Evolutionary conservation across 1,284 basidiomycete species (phyloP).

Genomic region (Cutaneotrichosporon cyanovorans): DNA sequence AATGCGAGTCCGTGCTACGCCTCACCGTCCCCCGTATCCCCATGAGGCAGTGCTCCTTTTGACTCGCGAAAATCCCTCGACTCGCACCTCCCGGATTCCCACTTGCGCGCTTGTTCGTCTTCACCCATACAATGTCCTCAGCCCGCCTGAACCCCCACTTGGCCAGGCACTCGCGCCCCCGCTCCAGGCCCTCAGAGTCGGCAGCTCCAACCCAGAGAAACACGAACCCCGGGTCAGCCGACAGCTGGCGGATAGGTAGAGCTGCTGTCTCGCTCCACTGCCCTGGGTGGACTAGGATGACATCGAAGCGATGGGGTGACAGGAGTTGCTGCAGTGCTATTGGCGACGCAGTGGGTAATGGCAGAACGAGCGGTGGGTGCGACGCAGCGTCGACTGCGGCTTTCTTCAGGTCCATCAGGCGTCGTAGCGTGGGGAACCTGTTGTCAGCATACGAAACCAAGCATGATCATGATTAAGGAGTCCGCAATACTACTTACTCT

Average conservation of each 20-base stretch:
- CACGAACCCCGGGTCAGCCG: slow-evolving; percentile 85
- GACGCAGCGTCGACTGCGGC: slow-evolving; percentile 25
- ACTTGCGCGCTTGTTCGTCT: slow-evolving; percentile 60
- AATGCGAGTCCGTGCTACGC: slow-evolving; percentile 84
- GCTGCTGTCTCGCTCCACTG: slow-evolving; percentile 64
- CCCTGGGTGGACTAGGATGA: slow-evolving; percentile 85
- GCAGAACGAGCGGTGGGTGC: slow-evolving; percentile 38
- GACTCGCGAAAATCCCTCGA: slow-evolving; percentile 61
- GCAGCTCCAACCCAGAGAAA: slow-evolving; percentile 96
- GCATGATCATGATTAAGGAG: not conserved
- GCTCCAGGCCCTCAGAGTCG: slow-evolving; percentile 80
- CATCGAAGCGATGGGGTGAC: slow-evolving; percentile 62
- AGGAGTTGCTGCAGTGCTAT: slow-evolving; percentile 9
- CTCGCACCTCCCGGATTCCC: slow-evolving; percentile 2
- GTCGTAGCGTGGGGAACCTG: slow-evolving; percentile 85
- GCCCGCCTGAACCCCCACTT: slow-evolving; percentile 94
- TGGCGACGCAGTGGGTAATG: slow-evolving; percentile 13
- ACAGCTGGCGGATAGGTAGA: slow-evolving; percentile 73
- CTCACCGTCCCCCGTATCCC: slow-evolving; percentile 97
- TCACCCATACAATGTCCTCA: slow-evolving; percentile 96
- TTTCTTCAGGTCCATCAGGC: slow-evolving; percentile 70
- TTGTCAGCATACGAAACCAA: not conserved
- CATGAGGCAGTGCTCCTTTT: slow-evolving; percentile 95
- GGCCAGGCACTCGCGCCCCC: slow-evolving; percentile 79
- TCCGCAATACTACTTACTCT: slow-evolving; percentile 68